Evolutionary conservation across 2,329 filamentous ascomycete species (phyloP).

Genomic region (Beauveria sp.): DNA sequence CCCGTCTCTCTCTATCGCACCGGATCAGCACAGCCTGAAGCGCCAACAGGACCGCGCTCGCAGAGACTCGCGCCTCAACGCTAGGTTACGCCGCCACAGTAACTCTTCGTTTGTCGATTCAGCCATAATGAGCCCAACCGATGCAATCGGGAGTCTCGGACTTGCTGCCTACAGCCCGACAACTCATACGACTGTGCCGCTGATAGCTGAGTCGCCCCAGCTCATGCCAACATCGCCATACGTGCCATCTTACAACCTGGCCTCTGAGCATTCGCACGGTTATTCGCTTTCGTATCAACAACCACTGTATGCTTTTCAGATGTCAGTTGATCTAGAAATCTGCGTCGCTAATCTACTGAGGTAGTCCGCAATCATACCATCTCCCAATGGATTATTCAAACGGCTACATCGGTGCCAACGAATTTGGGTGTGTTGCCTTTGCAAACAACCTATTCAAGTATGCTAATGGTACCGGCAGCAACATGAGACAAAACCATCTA

Average conservation of each 20-base stretch:
- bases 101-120: constrained; percentile 36
- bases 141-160: constrained; percentile 34
- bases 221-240: constrained; percentile 36
- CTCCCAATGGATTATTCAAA: constrained; percentile 37
- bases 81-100: constrained; percentile 42
- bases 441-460: too few species aligned
- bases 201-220: constrained; percentile 42
- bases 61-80: constrained; percentile 47
- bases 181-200: constrained; percentile 37
- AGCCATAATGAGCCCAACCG: constrained; percentile 25
- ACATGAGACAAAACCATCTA: not conserved
- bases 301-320: constrained; percentile 25
- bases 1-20: constrained; percentile 45
- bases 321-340: too few species aligned
- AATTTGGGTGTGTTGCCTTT: not conserved
- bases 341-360: not conserved
- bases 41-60: constrained; percentile 52
- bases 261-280: constrained; percentile 33
- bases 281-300: constrained; percentile 28
- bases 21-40: constrained; percentile 55
- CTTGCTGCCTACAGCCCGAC: constrained; percentile 46
- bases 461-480: not conserved
- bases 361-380: constrained; percentile 26
- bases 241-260: constrained; percentile 42
- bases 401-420: constrained; percentile 12